Evolutionary conservation across 2,329 filamentous ascomycete species (phyloP).

Genomic region (Hypoxylon sp.): DNA sequence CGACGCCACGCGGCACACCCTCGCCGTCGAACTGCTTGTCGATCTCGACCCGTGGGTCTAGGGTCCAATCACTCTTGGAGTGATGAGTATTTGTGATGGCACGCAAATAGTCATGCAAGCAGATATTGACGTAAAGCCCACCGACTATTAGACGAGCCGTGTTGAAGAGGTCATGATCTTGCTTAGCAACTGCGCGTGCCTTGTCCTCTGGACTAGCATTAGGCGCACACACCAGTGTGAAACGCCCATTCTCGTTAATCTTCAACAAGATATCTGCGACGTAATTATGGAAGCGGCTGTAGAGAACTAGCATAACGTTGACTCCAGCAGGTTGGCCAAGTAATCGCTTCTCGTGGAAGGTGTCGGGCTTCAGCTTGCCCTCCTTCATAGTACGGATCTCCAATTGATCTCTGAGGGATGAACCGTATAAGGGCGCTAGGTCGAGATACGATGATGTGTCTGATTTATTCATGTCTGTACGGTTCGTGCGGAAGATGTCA

Average conservation of each 20-base stretch:
- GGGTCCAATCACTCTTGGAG: conserved; percentile 71
- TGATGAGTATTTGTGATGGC: conserved; percentile 73
- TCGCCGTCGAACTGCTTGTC: conserved; percentile 62
- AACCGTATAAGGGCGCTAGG: conserved; percentile 80
- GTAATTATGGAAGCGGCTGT: conserved; percentile 79
- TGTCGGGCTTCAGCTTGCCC: conserved; percentile 80
- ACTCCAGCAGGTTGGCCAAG: conserved; percentile 78
- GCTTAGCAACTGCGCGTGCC: conserved; percentile 57
- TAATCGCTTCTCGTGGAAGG: conserved; percentile 75
- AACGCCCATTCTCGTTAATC: conserved; percentile 78
- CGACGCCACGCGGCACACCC: conserved; percentile 68
- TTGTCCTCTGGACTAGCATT: conserved; percentile 51
- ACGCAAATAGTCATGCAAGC: conserved; percentile 71
- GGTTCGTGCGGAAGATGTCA: conserved; percentile 74
- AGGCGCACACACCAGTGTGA: conserved; percentile 60
- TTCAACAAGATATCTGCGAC: conserved; percentile 72
- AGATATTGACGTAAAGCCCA: conserved; percentile 71
- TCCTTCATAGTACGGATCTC: conserved; percentile 73
- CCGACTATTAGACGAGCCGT: conserved; percentile 68
- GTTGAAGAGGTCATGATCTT: conserved; percentile 70
- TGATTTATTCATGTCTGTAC: conserved; percentile 73
- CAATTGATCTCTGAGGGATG: conserved; percentile 73
- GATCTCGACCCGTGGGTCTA: conserved; percentile 74
- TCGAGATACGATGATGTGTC: conserved; percentile 83
- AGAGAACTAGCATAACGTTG: conserved; percentile 77